Evolutionary conservation across 2,329 filamentous ascomycete genomes (phyloP), one percentile per base, ranked within the genome.

Genomic region (Aspergillus sergii): DNA sequence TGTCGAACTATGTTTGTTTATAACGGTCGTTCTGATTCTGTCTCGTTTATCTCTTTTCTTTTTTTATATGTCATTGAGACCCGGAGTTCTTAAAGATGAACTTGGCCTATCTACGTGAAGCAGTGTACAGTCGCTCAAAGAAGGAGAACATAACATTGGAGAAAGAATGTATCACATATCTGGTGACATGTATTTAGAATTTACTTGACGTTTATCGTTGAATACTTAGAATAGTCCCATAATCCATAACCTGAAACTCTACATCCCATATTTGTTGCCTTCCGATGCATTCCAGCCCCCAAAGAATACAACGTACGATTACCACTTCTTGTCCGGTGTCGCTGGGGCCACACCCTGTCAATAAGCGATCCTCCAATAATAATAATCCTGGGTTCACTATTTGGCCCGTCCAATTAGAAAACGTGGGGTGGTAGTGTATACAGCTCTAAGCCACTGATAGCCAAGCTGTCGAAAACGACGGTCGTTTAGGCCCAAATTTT

Each of bases 141-240:
- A 8, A 41, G 16, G 19, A n/a, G 9, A n/a, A 4, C 19, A n/a
- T 5, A 41, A 41, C 14, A 7, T 41, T 41, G 39, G 19, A 9
- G 1, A n/a, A n/a, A 41, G 7, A 19, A 41, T 41, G 16, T 41
- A n/a, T 19, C 16, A 41, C 7, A 41, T n/a, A n/a, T 5, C 26
- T 28, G 4, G 39, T n/a, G 16, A 3, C 16, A 9, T n/a, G 39
- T n/a, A n/a, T n/a, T 10, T 41, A 9, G 16, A 41, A n/a, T 41
- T 8, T n/a, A 19, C 16, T 41, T 41, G 1, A 10, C 9, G 0
- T n/a, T 10, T n/a, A 9, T 8, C 6, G 3, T 3, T n/a, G 2
- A 41, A n/a, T 41, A 6, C 8, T 19, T n/a, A 7, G 3, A 41
- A 41, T 41, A 41, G 4, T 19, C 0, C 14, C 1, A 41, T 19